phyloP scores from a whole-genome alignment of 306 rosid species.

The Gastrolobium bilobum region DNA sequence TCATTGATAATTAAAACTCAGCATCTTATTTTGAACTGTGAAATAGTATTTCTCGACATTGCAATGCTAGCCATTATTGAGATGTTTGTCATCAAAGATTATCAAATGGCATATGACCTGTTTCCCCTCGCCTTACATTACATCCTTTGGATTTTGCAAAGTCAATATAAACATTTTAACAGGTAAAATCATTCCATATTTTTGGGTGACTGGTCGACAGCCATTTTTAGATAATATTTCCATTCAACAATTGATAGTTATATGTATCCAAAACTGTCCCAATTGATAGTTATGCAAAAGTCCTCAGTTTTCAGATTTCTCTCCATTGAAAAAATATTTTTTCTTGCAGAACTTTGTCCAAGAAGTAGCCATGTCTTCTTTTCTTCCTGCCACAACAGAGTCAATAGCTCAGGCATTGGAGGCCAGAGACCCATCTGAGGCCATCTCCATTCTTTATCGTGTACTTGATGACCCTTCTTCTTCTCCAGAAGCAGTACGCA shows the following conservation, averaged over 20 bases:
- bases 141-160: not conserved
- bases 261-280: too few relatives aligned
- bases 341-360: constrained; percentile 57
- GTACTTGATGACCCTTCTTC: constrained; percentile 86
- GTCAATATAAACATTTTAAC: constrained; percentile 7
- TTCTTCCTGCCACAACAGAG: constrained; percentile 86
- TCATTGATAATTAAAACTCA: not conserved
- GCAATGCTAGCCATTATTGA: not conserved
- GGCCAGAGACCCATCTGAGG: constrained; percentile 72
- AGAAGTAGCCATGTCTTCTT: constrained; percentile 62
- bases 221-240: not conserved
- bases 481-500: constrained; percentile 83
- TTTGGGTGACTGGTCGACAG: not conserved
- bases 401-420: constrained; percentile 77
- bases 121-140: not conserved
- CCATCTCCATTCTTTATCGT: constrained; percentile 79
- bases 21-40: not conserved
- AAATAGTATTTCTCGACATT: not conserved
- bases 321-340: constrained; percentile 27
- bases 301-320: constrained; percentile 10
- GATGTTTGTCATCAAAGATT: not conserved
- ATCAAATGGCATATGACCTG: constrained; percentile 7
- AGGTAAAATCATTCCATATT: not conserved
- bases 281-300: constrained; percentile 1
- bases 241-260: constrained; percentile 10